Evolutionary conservation across 2,329 filamentous ascomycete genomes (phyloP).

Genomic region (Esteya vermicola): DNA sequence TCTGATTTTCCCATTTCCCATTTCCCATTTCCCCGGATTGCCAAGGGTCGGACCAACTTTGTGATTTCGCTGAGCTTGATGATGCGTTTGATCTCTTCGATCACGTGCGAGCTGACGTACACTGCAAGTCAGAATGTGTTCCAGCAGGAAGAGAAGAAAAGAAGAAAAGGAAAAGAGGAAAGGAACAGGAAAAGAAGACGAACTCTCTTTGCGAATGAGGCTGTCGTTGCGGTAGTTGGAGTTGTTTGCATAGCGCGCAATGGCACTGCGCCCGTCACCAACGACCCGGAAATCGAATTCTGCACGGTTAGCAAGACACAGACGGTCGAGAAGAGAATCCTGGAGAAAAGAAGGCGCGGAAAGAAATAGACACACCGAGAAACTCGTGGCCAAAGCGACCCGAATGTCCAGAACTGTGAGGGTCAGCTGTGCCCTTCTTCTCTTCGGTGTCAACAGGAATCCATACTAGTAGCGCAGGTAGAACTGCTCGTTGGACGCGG

Average conservation of each 20-base stretch:
- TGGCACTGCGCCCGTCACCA: constrained; percentile 83
- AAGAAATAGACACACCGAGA: no score
- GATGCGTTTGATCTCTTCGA: constrained; percentile 92
- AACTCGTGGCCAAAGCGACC: constrained; percentile 98
- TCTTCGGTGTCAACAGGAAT: neutral
- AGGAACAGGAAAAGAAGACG: constrained; percentile 17
- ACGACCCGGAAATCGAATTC: constrained; percentile 94
- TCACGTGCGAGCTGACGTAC: constrained; percentile 84
- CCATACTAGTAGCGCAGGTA: constrained; percentile 95
- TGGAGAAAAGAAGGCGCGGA: no score
- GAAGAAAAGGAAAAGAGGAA: neutral
- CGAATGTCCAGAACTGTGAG: constrained; percentile 78
- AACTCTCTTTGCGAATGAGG: constrained; percentile 98
- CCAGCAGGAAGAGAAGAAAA: no score
- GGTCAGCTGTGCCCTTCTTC: neutral
- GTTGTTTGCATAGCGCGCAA: constrained; percentile 96
- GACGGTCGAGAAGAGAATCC: constrained; percentile 10
- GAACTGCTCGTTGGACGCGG: constrained; percentile 65
- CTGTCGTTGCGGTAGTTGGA: constrained; percentile 99
- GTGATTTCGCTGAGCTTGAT: constrained; percentile 95
- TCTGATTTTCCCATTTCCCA: no score
- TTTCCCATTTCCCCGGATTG: no score
- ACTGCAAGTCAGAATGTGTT: constrained; percentile 44
- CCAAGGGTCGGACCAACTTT: constrained; percentile 48
- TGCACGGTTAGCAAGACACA: constrained; percentile 24